Base-by-base conservation (phyloP, 2,329 filamentous ascomycete genomes). In the Intubia oerlemansii region DNA sequence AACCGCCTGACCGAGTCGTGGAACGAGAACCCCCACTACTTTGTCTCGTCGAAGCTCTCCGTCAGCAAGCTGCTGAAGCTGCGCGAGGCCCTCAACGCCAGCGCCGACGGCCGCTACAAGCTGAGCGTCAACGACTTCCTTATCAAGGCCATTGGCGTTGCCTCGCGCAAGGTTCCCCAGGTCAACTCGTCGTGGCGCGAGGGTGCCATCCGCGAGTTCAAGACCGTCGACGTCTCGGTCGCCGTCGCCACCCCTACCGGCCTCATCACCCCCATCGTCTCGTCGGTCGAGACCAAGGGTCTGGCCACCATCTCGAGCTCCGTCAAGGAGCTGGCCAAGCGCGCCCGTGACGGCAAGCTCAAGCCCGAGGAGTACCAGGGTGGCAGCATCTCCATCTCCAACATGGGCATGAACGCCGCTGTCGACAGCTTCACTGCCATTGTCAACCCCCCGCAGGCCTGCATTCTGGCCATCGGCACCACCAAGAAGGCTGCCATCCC, bases 341-440 rank as follows among this genome's bases (percentile, higher is more conserved):
- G 81, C 51, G 88, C 88, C 37, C 72, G 82, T 36, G 88, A 95
- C 43, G 79, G 80, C 58, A 98, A 95, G 72, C 77, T 98, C 44
- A 95, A 95, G 75, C 88, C 88, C 27, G 85, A 98, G 54, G 84
- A 98, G 59, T 98, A 91, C 71, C 85, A 93, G 65, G 88, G 88
- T 32, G 88, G 88, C 51, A 91, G 81, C 51, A 92, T 98, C 59
- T 93, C 85, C 53, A 95, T 98, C 57, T 91, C 80, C 59, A 98
- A 98, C 71, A 91, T 98, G 88, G 88, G 88, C 55, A 98, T 98
- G 88, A 98, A 98, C 68, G 49, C 73, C 27, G 85, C 88, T 28
- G 75, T 98, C 38, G 84, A 95, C 57, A 71, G 84, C 51, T 98
- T 98, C 60, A 95, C 88, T 29, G 88, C 88, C 41, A 78, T 98